A percentile compares a stretch with the other conserved stretches of the same genome.
These are phyloP conservation scores for Lecanicillium sp. DNA, from an alignment of 2,329 filamentous ascomycete genomes.

Conservation along the genomic window DNA sequence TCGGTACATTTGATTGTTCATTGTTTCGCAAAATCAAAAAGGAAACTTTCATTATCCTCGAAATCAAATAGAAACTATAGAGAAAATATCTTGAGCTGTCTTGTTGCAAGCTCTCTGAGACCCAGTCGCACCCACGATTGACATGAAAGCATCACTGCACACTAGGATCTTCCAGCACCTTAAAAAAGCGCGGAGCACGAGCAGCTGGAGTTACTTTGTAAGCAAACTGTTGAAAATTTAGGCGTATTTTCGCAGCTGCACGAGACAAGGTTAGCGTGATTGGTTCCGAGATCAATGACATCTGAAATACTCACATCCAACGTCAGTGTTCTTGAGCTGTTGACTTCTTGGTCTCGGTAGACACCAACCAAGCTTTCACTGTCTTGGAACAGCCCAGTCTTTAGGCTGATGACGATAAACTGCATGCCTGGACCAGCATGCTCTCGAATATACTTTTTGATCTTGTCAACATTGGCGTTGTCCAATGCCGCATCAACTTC, in stretches of 20 bases:
- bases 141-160: no score
- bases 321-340: constrained; percentile 85
- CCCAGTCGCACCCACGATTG: no score
- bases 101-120: no score
- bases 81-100: no score
- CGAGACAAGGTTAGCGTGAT: constrained; percentile 18
- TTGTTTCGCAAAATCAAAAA: no score
- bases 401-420: constrained; percentile 96
- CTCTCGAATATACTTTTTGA: constrained; percentile 92
- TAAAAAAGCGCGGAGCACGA: background rate
- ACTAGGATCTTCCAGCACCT: no score
- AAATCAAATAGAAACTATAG: no score
- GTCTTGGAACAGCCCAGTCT: constrained; percentile 92
- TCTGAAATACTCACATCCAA: constrained; percentile 70
- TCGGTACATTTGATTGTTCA: no score
- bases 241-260: constrained; percentile 30
- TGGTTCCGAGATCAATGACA: background rate
- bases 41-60: no score
- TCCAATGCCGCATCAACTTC: constrained; percentile 98
- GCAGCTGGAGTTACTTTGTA: no score
- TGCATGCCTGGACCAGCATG: constrained; percentile 97
- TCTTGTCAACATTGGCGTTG: constrained; percentile 92
- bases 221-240: constrained; percentile 16
- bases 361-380: constrained; percentile 94
- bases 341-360: constrained; percentile 89